Evolutionary conservation across 352 stramenopile genomes (phyloP), one percentile per base, ranked within the genome.

Genomic region (Globisporangium heterothallicum): DNA sequence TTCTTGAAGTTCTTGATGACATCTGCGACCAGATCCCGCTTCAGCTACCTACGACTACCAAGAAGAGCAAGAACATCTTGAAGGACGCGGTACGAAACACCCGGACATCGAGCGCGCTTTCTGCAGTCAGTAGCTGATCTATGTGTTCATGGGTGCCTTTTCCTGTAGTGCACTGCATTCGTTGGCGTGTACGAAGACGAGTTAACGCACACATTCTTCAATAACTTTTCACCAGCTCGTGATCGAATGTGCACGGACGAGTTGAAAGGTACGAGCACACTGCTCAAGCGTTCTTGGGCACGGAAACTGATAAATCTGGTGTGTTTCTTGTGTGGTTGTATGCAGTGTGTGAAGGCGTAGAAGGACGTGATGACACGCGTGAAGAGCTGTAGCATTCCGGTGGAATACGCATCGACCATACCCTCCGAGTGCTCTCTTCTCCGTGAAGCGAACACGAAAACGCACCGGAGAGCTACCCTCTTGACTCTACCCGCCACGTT

Each of bases 1-100:
- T 93, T 50, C 69, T 93, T 19, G 82, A 93, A 64, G 79, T 93
- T n/a, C 67, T 93, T 26, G 82, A 91, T 56, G 65, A 65, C 10
- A 70, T 93, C 12, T 93, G 79, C 43, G 64, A 84, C 9, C 57
- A 66, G 6, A 54, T 88, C 10, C 67, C 66, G n/a, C 49, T 85
- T 4, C 35, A 67, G 8, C 53, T 85, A 21, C 64, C 67, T 3
- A 50, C 56, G 18, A 58, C 52, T 9, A 73, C 62, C 16, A 70
- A 68, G 58, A 80, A 83, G 58, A 64, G 65, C 43, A 80, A 84
- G 57, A 70, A 70, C 50, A 66, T 85, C n/a, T 53, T 92, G 36
- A 70, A 50, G 24, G 61, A 78, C 10, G 77, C 77, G 55, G 82
- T 92, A 65, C 16, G n/a, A n/a, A n/a, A n/a, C n/a, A n/a, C n/a